Percentiles rank a stretch among this genome's conserved stretches.
Evolutionary conservation across 805 yeast species (phyloP).

Genomic region (Candida incommunis): DNA sequence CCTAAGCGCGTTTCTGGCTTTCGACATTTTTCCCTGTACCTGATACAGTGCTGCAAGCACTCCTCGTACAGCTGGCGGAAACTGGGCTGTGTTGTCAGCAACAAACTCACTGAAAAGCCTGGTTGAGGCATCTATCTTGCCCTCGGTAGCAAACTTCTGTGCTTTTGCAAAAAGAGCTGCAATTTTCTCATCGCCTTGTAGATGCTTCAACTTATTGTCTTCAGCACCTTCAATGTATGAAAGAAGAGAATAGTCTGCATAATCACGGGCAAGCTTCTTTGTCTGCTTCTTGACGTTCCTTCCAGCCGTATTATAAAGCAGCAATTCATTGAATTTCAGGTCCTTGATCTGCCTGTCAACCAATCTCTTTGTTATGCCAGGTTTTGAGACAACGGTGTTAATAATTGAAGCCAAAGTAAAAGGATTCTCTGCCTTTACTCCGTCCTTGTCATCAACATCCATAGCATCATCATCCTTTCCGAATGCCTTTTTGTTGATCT

Average conservation of each 20-base stretch:
- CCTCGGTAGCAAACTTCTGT: not conserved
- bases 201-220: constrained; percentile 1
- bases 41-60: not conserved
- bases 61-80: not conserved
- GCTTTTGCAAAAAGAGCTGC: not conserved
- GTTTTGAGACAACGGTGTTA: constrained; percentile 1
- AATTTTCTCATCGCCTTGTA: not conserved
- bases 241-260: constrained; percentile 8
- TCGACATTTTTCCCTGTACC: not conserved
- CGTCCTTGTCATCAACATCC: not conserved
- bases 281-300: constrained; percentile 12
- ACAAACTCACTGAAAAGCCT: not conserved
- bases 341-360: constrained; percentile 19
- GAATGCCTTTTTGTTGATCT: constrained; percentile 26
- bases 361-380: constrained; percentile 4
- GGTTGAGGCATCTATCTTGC: constrained; percentile 7
- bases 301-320: constrained; percentile 26
- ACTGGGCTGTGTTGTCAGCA: not conserved
- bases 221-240: not conserved
- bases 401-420: not conserved
- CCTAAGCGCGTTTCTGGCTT: constrained; percentile 3
- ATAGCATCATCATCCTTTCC: not conserved
- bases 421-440: constrained; percentile 5
- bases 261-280: constrained; percentile 7
- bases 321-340: constrained; percentile 27